Evolutionary conservation across 108 stramenopile species (phyloP), one percentile per base, ranked within the genome.

Genomic region (Licmophora abbreviata): DNA sequence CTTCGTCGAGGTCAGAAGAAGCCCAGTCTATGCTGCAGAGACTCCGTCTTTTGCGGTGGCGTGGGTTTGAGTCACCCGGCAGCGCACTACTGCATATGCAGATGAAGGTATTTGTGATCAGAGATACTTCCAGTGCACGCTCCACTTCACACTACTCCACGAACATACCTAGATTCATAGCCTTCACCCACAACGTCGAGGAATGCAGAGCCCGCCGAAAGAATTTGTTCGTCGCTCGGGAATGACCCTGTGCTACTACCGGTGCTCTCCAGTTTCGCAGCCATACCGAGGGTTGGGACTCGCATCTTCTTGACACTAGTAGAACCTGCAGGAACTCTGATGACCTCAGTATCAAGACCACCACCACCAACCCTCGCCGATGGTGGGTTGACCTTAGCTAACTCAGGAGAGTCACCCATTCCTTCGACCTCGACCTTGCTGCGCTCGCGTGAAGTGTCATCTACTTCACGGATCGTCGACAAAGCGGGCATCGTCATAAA

Each of bases 1-100:
- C 17, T 18, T 50, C 21, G 26, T 46, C 45, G 3, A 24, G 22
- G 22, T 46, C 45, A 9, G 87, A 83, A 24, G 88, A 54, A 14
- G 86, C 64, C 91, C 91, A 92, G 41, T 92, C 91, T 42, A 88
- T 88, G 29, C 81, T 83, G 34, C 82, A 83, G 44, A 66, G 60
- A 47, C 86, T 88, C 15, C 67, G 63, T 9, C 80, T 88, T 56
- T 87, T 88, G n/a, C 86, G 79, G 60, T 92, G 91, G 46, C 88
- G 76, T 7, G 71, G 69, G 7, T 69, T 21, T 15, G 44, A 46
- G 43, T 41, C 20, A 15, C 40, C 18, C n/a, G n/a, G n/a, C n/a
- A n/a, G n/a, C n/a, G n/a, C n/a, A n/a, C n/a, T n/a, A n/a, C n/a
- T n/a, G n/a, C n/a, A n/a, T n/a, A n/a, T n/a, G n/a, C n/a, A n/a